Evolutionary conservation across 495 filamentous ascomycete genomes (phyloP).

Genomic region (Saxophila tyrrhenica): DNA sequence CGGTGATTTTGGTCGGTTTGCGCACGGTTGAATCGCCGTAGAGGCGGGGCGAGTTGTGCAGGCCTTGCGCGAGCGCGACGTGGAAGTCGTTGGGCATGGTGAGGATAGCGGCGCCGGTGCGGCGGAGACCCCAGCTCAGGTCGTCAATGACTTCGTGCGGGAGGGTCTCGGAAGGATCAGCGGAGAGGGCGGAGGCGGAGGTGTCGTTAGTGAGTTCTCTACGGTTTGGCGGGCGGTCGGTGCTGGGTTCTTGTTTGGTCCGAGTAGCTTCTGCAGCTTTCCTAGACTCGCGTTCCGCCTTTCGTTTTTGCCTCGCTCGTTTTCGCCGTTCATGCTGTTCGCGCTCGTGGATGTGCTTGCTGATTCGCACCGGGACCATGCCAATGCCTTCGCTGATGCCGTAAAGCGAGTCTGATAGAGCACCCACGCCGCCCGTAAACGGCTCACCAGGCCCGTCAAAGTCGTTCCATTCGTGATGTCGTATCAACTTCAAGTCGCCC

Average conservation of each 20-base stretch:
- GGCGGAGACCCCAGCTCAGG: conserved; percentile 36
- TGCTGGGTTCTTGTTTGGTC: background rate
- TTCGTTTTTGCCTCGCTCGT: conserved; percentile 18
- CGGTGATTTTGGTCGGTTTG: conserved; percentile 50
- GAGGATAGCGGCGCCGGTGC: conserved; percentile 36
- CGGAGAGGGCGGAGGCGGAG: conserved; percentile 22
- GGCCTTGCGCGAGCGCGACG: conserved; percentile 64
- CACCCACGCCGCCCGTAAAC: conserved; percentile 50
- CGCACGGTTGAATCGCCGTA: conserved; percentile 36
- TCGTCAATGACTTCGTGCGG: conserved; percentile 33
- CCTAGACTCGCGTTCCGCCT: conserved; percentile 4
- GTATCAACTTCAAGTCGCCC: conserved; percentile 51
- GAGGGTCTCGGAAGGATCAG: conserved; percentile 20
- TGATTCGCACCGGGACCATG: conserved; percentile 45
- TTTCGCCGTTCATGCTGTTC: conserved; percentile 35
- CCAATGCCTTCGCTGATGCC: conserved; percentile 47
- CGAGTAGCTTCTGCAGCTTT: background rate
- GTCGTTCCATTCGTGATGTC: conserved; percentile 68
- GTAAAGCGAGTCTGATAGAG: conserved; percentile 42
- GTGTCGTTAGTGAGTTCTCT: conserved; percentile 9
- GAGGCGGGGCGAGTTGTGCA: conserved; percentile 72
- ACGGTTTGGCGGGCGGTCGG: background rate
- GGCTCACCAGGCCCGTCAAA: conserved; percentile 70
- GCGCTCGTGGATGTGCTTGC: conserved; percentile 40
- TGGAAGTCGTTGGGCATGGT: conserved; percentile 54